Conservation (phyloP, 768 basidiomycete genomes). For the Boletus tomentosulus region DNA sequence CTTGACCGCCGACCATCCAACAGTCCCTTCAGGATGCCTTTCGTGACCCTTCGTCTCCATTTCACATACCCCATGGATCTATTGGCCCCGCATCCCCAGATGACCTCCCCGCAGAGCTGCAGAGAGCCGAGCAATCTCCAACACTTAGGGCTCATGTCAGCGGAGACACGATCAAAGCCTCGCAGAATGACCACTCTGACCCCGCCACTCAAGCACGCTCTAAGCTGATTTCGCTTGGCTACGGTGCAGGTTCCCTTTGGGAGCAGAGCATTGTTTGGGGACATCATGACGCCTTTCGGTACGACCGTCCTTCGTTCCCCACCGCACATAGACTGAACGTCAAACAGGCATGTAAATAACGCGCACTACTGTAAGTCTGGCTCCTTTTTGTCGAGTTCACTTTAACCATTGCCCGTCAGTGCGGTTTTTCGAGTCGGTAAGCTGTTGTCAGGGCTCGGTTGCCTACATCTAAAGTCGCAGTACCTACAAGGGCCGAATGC, state of each 20-base stretch:
- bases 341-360: constrained; percentile 70
- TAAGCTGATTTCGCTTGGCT: constrained; percentile 45
- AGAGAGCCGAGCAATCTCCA: constrained; percentile 3
- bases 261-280: constrained; percentile 79
- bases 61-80: constrained; percentile 55
- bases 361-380: constrained; percentile 56
- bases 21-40: constrained; percentile 63
- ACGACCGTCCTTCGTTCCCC: background rate
- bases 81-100: constrained; percentile 59
- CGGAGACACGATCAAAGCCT: background rate
- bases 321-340: background rate
- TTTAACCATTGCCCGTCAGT: constrained; percentile 34
- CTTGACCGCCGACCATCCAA: background rate
- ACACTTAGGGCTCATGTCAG: background rate
- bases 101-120: constrained; percentile 24
- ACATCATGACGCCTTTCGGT: constrained; percentile 77
- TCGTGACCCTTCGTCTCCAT: constrained; percentile 62
- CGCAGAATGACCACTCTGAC: constrained; percentile 1
- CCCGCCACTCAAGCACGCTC: constrained; percentile 37
- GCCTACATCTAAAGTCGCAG: background rate
- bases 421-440: constrained; percentile 67
- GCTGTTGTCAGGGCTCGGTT: constrained; percentile 10
- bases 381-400: background rate
- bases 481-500: constrained; percentile 59
- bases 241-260: constrained; percentile 67